Base-by-base conservation (phyloP, 306 rosid species). In the Casuarina equisetifolia region DNA sequence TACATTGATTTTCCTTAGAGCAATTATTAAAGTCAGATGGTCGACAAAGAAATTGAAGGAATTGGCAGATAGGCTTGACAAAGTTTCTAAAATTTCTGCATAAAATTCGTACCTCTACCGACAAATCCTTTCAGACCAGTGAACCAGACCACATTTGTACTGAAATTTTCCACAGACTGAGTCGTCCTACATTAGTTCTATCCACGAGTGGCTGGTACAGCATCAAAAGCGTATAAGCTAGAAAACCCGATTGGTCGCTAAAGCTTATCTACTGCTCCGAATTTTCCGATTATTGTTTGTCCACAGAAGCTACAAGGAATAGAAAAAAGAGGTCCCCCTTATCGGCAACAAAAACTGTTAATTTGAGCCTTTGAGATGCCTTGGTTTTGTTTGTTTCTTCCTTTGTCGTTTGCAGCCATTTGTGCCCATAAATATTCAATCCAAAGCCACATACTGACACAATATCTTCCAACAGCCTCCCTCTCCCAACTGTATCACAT, bases 381-480 rank as follows among this genome's bases (percentile, higher is more conserved):
- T 55, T 73, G 42, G 5, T 42, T 69, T 74, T 73, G 87, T 79
- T 85, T 84, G 85, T 77, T 89, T 84, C 71, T 61, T 74, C 70
- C 82, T 85, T 88, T 86, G 90, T 84, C 90, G 54, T 70, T 75
- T 81, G 75, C 82, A 51, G 73, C 81, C 64, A 82, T 73, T 25
- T 25, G 70, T 48, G 15, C 55, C 9, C 43, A 44, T 12, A 59
- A 58, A 20, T 58, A 70, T 80, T 82, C 76, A 58, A 20, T 74
- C 61, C 74, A 79, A 83, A 77, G 6, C 55, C 84, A 50, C 78
- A 72, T 58, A 43, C 86, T 69, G 86, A 88, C 94, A 86, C 80
- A 69, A 82, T 76, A 75, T 49, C 70, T 72, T 87, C 90, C 92
- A 88, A 80, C 35, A 70, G 94, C 90, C 93, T 82, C 88, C 91